Evolutionary conservation across 164 flowering plant species (phyloP).

Genomic region (Nymphaea thermarum): DNA sequence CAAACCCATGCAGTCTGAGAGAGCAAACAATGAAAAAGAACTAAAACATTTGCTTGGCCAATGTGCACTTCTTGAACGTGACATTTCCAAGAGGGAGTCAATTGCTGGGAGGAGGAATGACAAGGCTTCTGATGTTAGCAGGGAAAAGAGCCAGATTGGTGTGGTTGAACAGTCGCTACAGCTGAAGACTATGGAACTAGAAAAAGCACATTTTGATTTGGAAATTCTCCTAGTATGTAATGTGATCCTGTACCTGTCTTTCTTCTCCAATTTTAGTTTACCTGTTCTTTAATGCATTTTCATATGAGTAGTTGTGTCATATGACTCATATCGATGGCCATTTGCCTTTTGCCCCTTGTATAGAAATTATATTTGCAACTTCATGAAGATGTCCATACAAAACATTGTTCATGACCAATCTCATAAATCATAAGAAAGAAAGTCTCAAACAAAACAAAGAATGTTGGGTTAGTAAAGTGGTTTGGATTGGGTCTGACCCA

Average conservation of each 20-base stretch:
- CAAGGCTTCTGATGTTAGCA: constrained; percentile 38
- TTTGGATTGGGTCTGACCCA: no score
- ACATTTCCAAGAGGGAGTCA: constrained; percentile 59
- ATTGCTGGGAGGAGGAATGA: constrained; percentile 29
- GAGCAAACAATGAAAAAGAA: constrained; percentile 75
- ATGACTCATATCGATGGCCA: neutral
- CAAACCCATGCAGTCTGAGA: constrained; percentile 49
- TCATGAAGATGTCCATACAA: neutral
- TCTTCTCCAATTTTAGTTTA: neutral
- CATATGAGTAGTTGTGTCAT: neutral
- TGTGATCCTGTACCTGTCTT: neutral
- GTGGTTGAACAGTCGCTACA: constrained; percentile 33
- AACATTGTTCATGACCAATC: no score
- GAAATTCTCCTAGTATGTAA: constrained; percentile 9
- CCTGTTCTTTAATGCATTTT: neutral
- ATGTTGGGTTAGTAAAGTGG: no score
- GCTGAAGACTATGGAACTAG: constrained; percentile 22
- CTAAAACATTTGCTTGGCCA: constrained; percentile 59
- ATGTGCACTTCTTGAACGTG: constrained; percentile 74
- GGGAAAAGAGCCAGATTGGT: constrained; percentile 18
- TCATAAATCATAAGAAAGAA: no score
- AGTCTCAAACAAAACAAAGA: no score
- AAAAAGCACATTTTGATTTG: constrained; percentile 5
- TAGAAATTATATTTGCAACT: neutral
- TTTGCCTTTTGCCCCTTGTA: neutral